Percentiles rank a stretch among this genome's conserved stretches.
These are phyloP conservation scores for Globisporangium carolinianum DNA, from an alignment of 352 stramenopile genomes.

Conservation along the genomic window DNA sequence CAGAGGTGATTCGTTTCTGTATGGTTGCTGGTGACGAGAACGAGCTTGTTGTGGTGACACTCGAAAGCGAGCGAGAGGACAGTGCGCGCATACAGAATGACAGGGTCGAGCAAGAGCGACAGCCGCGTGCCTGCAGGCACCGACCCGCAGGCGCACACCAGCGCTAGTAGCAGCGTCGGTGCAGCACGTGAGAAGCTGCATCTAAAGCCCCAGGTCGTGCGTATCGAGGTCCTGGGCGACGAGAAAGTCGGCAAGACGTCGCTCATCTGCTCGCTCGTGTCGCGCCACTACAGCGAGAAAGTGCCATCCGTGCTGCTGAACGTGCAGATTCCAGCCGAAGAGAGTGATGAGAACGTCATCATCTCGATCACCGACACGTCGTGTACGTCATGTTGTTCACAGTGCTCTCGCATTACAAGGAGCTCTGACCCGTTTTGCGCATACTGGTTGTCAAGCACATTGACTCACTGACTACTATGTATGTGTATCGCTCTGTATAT, in stretches of 20 bases:
- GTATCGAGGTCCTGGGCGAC: constrained; percentile 85
- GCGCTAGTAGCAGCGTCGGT: background rate
- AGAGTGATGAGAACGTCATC: constrained; percentile 86
- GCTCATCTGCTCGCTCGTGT: constrained; percentile 88
- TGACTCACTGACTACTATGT: background rate
- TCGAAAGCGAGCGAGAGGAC: background rate
- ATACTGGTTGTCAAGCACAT: background rate
- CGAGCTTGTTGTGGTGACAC: background rate
- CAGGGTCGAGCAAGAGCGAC: constrained; percentile 7
- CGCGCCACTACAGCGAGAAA: constrained; percentile 83
- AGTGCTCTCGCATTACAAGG: background rate
- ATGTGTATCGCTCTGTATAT: background rate
- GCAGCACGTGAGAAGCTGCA: constrained; percentile 36
- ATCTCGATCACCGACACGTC: constrained; percentile 88
- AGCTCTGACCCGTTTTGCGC: background rate
- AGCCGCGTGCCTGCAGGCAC: background rate
- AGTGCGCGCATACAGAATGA: constrained; percentile 13
- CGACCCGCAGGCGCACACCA: constrained; percentile 3
- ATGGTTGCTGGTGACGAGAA: no score
- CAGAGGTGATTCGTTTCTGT: no score
- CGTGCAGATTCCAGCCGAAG: constrained; percentile 84
- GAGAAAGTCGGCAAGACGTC: constrained; percentile 90
- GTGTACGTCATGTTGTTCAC: constrained; percentile 28
- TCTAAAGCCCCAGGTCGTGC: constrained; percentile 76
- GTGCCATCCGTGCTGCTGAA: constrained; percentile 83